Conservation (phyloP, 805 yeast species). For the Priceomyces medius region DNA sequence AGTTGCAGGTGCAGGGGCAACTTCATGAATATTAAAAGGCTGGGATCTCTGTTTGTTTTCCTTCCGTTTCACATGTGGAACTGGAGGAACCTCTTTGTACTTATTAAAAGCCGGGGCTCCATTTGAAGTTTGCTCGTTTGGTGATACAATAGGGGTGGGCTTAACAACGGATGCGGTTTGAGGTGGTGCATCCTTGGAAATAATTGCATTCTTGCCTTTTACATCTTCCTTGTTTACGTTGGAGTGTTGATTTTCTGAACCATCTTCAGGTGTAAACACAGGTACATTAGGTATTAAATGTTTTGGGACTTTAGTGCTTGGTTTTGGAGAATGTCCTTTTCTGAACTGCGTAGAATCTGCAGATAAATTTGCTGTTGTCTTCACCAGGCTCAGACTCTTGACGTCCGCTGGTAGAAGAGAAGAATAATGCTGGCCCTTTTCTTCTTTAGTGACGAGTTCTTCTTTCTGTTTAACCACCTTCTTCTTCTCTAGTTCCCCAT, state of each 20-base stretch:
- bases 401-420: no score
- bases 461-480: no score
- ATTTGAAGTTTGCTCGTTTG: background rate
- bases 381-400: no score
- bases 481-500: no score
- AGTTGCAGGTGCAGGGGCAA: no score
- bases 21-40: background rate
- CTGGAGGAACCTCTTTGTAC: constrained; percentile 1
- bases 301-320: constrained; percentile 5
- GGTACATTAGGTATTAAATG: constrained; percentile 5
- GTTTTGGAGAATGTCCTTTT: constrained; percentile 2
- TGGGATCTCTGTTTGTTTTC: background rate
- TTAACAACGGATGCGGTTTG: background rate
- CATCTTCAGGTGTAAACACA: background rate
- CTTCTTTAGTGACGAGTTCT: no score
- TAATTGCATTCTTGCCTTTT: background rate
- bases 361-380: no score
- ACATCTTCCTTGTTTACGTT: background rate
- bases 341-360: background rate
- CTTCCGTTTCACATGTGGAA: constrained; percentile 1
- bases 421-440: no score
- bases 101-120: background rate
- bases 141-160: background rate
- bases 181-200: background rate
- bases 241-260: background rate